Base-by-base conservation (phyloP, 2,329 filamentous ascomycete species). In the Penicillium psychrosexuale region DNA sequence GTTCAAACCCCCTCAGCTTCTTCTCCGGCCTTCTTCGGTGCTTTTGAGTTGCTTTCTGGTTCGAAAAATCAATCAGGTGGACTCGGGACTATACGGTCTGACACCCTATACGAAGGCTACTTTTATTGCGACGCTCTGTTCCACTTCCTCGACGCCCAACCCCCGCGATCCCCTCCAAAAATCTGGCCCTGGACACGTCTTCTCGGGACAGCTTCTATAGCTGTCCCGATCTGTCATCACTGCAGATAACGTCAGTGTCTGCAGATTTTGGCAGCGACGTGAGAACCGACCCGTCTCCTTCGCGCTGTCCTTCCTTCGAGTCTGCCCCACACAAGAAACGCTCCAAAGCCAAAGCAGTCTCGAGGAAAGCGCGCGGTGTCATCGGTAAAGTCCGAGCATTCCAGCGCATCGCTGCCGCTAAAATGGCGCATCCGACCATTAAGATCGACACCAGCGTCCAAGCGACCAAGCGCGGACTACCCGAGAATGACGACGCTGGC, bases 191-290 rank as follows among this genome's bases (percentile, higher is more conserved):
- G 66, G 67, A 71, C 67, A 67, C 65, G 36, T 64, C 67, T 58
- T 66, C 67, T 62, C 69, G 70, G 69, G 69, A 70, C 72, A 72
- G 71, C 72, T 74, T 68, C 58, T 63, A 70, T 63, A 74, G 74
- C 72, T 76, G 73, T 71, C 72, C 72, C 64, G 72, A 75, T 67
- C 67, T 75, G 61, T 73, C 71, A 40, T 65, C 68, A 53, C 65
- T 74, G 60, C 69, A 69, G 61, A 70, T 69, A 63, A 62, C 66
- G 54, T 60, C 64, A 27, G 49, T 63, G 50, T 50, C 59, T 50
- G 58, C 45, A 60, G 64, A 65, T 61, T 57, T 61, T 61, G 56
- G 61, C 48, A 53, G 59, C 60, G 62, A 67, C 51, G 44, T 63
- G 53, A 63, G 59, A 50, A 71, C 69, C 44, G 66, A 66, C 48